Percentiles rank a stretch among this genome's conserved stretches.
Conservation (phyloP, 306 rosid genomes). For the Ormosia emarginata region DNA sequence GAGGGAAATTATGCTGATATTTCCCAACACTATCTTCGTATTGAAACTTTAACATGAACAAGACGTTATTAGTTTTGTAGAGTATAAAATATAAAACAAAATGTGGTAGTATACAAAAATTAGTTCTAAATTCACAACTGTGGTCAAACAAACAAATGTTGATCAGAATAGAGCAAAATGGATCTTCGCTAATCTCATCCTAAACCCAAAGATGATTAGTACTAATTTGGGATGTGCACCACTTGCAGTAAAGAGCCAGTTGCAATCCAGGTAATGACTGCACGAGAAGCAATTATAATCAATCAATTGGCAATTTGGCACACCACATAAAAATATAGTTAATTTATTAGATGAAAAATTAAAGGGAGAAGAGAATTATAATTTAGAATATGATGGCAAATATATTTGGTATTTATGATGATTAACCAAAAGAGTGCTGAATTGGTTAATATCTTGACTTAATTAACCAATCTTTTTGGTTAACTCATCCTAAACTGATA, state of each 20-base stretch:
- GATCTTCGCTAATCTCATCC: not conserved
- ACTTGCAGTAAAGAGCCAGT: not conserved
- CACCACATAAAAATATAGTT: not conserved
- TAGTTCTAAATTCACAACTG: conserved; percentile 20
- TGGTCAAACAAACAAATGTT: conserved; percentile 15
- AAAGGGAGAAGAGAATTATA: not conserved
- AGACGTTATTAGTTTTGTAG: not conserved
- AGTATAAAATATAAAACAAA: not conserved
- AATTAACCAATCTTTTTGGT: not conserved
- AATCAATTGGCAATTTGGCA: not conserved
- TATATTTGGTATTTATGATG: not conserved
- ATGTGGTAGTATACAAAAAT: conserved; percentile 16
- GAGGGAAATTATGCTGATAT: too few species aligned
- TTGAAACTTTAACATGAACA: not conserved
- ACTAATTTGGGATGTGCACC: not conserved
- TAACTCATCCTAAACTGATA: not conserved
- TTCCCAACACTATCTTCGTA: too few species aligned
- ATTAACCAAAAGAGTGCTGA: not conserved
- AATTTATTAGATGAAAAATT: not conserved
- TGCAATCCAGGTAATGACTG: conserved; percentile 15
- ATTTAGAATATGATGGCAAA: not conserved
- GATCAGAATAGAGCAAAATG: conserved; percentile 12
- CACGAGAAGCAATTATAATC: conserved; percentile 15
- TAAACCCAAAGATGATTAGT: conserved; percentile 2
- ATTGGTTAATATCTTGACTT: not conserved